These are phyloP conservation scores for Larix kaempferi DNA, from an alignment of 75 land plant genomes.

Conservation along the genomic window DNA sequence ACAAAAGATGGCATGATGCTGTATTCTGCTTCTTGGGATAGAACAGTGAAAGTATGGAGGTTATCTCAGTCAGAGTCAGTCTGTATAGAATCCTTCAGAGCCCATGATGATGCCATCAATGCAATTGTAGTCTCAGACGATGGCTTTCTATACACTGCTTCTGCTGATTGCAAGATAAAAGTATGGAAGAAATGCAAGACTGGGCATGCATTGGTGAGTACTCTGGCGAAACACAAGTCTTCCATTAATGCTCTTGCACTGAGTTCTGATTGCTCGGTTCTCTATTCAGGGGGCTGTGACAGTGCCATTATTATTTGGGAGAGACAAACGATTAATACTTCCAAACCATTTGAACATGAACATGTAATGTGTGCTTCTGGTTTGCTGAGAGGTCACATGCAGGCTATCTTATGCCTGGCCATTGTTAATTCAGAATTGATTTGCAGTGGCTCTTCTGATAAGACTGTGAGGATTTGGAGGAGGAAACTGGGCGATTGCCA, in stretches of 20 bases:
- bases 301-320: constrained; percentile 65
- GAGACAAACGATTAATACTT: constrained; percentile 22
- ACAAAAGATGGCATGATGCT: constrained; percentile 17
- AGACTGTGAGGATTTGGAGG: constrained; percentile 69
- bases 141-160: constrained; percentile 63
- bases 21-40: constrained; percentile 90
- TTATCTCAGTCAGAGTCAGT: constrained; percentile 13
- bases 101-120: constrained; percentile 64
- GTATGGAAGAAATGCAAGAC: constrained; percentile 43
- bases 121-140: constrained; percentile 43
- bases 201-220: constrained; percentile 34
- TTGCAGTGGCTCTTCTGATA: constrained; percentile 61
- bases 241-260: constrained; percentile 75
- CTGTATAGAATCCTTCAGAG: constrained; percentile 45
- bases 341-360: constrained; percentile 8
- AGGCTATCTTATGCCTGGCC: constrained; percentile 62
- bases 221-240: constrained; percentile 49
- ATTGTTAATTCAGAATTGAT: constrained; percentile 17
- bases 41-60: constrained; percentile 53
- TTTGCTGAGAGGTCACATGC: constrained; percentile 52
- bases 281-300: constrained; percentile 47
- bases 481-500: constrained; percentile 7
- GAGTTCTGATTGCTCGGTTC: constrained; percentile 32
- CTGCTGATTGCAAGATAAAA: constrained; percentile 58
- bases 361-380: constrained; percentile 38